These are phyloP conservation scores for Raffaelea ambrosiae DNA, from an alignment of 2,329 filamentous ascomycete genomes.

Conservation along the genomic window DNA sequence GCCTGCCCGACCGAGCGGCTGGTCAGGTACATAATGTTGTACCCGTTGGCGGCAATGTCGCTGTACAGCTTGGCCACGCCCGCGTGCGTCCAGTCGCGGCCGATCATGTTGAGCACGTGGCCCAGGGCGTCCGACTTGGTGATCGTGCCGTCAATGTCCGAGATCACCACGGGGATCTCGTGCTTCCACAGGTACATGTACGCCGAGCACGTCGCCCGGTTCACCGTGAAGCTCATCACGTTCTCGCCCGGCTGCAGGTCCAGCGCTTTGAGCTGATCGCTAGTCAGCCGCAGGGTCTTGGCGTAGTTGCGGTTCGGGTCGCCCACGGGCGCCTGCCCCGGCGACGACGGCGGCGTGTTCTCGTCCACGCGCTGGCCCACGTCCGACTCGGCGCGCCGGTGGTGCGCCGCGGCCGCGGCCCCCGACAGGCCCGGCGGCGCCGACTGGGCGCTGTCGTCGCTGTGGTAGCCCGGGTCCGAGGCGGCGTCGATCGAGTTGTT, in stretches of 20 bases:
- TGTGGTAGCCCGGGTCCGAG: conserved; percentile 93
- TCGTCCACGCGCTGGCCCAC: conserved; percentile 34
- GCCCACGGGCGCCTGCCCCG: conserved; percentile 47
- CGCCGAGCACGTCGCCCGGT: conserved; percentile 83
- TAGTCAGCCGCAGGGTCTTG: conserved; percentile 90
- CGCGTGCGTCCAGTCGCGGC: conserved; percentile 94
- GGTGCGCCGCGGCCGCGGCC: too few species aligned
- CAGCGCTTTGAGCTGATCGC: conserved; percentile 84
- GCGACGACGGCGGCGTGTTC: conserved; percentile 62
- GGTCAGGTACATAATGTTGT: conserved; percentile 98
- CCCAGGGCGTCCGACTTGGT: conserved; percentile 94
- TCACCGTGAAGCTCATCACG: conserved; percentile 92
- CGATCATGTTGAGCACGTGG: conserved; percentile 93
- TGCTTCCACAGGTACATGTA: conserved; percentile 92
- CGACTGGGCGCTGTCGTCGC: conserved; percentile 64
- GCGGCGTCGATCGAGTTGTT: conserved; percentile 60
- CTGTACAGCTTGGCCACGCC: conserved; percentile 96
- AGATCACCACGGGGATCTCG: conserved; percentile 90
- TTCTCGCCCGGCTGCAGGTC: conserved; percentile 80
- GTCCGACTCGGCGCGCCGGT: conserved; percentile 61
- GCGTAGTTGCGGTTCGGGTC: conserved; percentile 84
- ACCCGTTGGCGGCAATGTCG: conserved; percentile 90
- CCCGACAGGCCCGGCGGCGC: conserved; percentile 24
- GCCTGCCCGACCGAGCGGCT: conserved; percentile 89
- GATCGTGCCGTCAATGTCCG: conserved; percentile 97